These are phyloP conservation scores for Coniochaeta prunicola DNA, from an alignment of 2,329 filamentous ascomycete genomes.

Conservation along the genomic window DNA sequence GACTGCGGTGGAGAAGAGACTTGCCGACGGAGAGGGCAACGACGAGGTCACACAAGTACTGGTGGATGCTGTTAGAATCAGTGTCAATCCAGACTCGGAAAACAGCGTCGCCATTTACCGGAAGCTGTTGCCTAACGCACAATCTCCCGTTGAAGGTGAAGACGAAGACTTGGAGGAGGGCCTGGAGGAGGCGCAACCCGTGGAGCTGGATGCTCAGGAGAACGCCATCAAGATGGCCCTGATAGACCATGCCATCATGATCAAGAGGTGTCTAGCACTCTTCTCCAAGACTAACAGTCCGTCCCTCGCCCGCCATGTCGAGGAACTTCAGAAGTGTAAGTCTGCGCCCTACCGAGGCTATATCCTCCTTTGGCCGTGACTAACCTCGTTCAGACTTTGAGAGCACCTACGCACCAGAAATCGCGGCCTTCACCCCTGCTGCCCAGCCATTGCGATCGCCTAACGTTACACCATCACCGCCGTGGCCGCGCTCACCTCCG, in stretches of 20 bases:
- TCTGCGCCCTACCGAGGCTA: slow-evolving; percentile 10
- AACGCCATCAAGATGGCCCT: slow-evolving; percentile 78
- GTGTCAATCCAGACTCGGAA: slow-evolving; percentile 68
- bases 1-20: slow-evolving; percentile 63
- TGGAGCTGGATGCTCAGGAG: slow-evolving; percentile 53
- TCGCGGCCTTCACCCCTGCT: slow-evolving; percentile 54
- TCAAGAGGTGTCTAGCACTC: slow-evolving; percentile 71
- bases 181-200: slow-evolving; percentile 35
- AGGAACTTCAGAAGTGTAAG: slow-evolving; percentile 60
- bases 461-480: slow-evolving; percentile 34
- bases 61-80: slow-evolving; percentile 68
- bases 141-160: slow-evolving; percentile 18
- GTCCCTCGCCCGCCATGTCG: slow-evolving; percentile 47
- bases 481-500: slow-evolving; percentile 42
- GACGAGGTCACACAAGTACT: slow-evolving; percentile 61
- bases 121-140: slow-evolving; percentile 53
- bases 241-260: slow-evolving; percentile 80
- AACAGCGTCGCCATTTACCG: slow-evolving; percentile 74
- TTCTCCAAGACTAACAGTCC: slow-evolving; percentile 57
- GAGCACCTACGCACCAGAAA: slow-evolving; percentile 56
- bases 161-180: slow-evolving; percentile 31
- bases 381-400: slow-evolving; percentile 45
- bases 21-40: slow-evolving; percentile 56
- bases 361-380: slow-evolving; percentile 1
- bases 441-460: slow-evolving; percentile 34